phyloP scores from a whole-genome alignment of 108 stramenopile genomes.

The Fragilaria radians region DNA sequence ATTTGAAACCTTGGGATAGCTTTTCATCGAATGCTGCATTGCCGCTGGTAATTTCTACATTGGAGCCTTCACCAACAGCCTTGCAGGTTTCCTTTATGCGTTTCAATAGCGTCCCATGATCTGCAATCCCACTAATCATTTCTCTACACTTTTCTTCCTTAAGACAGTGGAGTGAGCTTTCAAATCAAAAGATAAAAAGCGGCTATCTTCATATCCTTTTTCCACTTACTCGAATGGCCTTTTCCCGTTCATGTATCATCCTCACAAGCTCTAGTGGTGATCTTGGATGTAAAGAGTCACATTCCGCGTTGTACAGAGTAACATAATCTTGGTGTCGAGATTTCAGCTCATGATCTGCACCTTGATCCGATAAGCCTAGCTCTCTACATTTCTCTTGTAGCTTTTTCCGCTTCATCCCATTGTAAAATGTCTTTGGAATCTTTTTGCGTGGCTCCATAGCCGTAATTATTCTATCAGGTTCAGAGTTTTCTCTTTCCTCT shows the following conservation, averaged over 20 bases:
- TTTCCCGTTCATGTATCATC: slow-evolving; percentile 30
- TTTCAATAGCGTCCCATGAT: neutral
- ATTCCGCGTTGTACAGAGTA: slow-evolving; percentile 49
- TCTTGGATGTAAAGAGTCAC: slow-evolving; percentile 36
- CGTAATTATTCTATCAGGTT: too few species aligned
- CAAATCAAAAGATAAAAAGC: neutral
- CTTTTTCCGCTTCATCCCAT: slow-evolving; percentile 32
- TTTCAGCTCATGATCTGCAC: slow-evolving; percentile 34
- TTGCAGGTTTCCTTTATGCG: neutral
- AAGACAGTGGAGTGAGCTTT: neutral
- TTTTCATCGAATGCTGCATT: neutral
- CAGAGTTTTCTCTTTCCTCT: neutral
- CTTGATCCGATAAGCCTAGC: slow-evolving; percentile 28
- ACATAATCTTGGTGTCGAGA: slow-evolving; percentile 41
- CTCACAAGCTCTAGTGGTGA: slow-evolving; percentile 28
- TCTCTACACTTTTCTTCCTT: neutral
- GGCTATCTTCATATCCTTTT: neutral
- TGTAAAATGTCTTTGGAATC: slow-evolving; percentile 13
- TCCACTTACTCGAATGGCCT: neutral
- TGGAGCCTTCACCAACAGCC: too few species aligned
- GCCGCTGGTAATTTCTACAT: neutral
- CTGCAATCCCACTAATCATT: neutral
- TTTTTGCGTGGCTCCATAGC: too few species aligned
- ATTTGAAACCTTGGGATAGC: neutral
- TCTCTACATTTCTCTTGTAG: slow-evolving; percentile 32